A percentile compares a stretch with the other conserved stretches of the same genome.
Evolutionary conservation across 257 asterid species (phyloP).

Genomic region (Paulownia fortunei): DNA sequence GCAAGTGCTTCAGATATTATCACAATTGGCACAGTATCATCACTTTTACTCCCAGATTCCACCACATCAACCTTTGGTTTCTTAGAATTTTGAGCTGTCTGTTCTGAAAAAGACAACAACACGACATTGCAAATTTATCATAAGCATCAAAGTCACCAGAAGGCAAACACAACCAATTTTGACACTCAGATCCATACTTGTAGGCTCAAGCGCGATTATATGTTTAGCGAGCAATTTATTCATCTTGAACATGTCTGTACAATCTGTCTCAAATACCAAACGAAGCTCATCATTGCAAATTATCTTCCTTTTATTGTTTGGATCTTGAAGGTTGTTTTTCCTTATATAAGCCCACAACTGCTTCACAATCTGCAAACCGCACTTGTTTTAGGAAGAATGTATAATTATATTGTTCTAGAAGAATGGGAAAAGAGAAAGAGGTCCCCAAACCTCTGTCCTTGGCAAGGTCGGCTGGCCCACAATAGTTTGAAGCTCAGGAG

Average conservation of each 20-base stretch:
- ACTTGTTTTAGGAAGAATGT: slow-evolving; percentile 17
- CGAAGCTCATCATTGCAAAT: slow-evolving; percentile 76
- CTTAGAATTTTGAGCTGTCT: slow-evolving; percentile 54
- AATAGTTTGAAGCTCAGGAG: slow-evolving; percentile 88
- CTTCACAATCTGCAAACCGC: slow-evolving; percentile 69
- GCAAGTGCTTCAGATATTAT: slow-evolving; percentile 78
- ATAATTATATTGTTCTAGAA: slow-evolving; percentile 2
- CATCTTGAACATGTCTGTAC: slow-evolving; percentile 93
- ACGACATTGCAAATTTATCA: slow-evolving; percentile 1
- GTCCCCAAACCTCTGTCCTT: slow-evolving; percentile 80
- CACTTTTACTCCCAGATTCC: slow-evolving; percentile 63
- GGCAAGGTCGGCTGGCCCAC: slow-evolving; percentile 94
- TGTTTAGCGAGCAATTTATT: slow-evolving; percentile 87
- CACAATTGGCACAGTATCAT: slow-evolving; percentile 63
- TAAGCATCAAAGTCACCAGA: slow-evolving; percentile 24
- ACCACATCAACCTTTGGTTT: slow-evolving; percentile 55
- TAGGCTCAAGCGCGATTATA: slow-evolving; percentile 71
- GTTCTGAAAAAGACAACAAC: slow-evolving; percentile 51
- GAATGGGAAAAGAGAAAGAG: slow-evolving; percentile 5
- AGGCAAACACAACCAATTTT: neutral
- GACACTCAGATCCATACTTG: slow-evolving; percentile 48
- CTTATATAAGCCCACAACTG: slow-evolving; percentile 83
- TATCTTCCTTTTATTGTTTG: slow-evolving; percentile 75
- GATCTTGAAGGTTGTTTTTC: slow-evolving; percentile 82
- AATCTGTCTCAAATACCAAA: slow-evolving; percentile 71